A percentile compares a stretch with the other conserved stretches of the same genome.
phyloP scores from a whole-genome alignment of 768 basidiomycete genomes.

The Mycena epipterygia region DNA sequence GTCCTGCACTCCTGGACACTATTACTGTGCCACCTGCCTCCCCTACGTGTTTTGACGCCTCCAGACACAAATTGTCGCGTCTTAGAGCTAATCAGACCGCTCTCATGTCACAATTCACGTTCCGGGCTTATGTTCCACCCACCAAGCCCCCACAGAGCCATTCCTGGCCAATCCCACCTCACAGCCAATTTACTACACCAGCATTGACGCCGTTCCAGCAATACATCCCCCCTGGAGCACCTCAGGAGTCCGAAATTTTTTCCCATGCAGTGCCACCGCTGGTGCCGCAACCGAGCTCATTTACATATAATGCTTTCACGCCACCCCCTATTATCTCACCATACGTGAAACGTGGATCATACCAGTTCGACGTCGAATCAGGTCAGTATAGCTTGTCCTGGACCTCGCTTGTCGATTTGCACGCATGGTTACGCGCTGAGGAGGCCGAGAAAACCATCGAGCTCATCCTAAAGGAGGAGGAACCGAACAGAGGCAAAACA shows the following conservation, averaged over 20 bases:
- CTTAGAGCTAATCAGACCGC: background rate
- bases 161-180: background rate
- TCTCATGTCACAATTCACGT: background rate
- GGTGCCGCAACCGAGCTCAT: no score
- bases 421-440: constrained; percentile 2
- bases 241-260: no score
- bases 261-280: no score
- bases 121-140: background rate
- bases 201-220: no score
- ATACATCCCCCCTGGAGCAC: no score
- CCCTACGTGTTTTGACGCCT: background rate
- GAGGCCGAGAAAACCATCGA: background rate
- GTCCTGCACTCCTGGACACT: background rate
- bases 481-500: background rate
- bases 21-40: background rate
- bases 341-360: background rate
- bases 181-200: no score
- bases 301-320: no score
- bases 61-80: background rate
- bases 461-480: constrained; percentile 7
- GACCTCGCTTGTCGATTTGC: background rate
- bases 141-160: background rate
- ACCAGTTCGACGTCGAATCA: background rate
- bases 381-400: background rate
- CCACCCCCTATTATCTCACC: no score